phyloP scores from a whole-genome alignment of 78 protist species.

The Planoprotostelium fungivorum region DNA sequence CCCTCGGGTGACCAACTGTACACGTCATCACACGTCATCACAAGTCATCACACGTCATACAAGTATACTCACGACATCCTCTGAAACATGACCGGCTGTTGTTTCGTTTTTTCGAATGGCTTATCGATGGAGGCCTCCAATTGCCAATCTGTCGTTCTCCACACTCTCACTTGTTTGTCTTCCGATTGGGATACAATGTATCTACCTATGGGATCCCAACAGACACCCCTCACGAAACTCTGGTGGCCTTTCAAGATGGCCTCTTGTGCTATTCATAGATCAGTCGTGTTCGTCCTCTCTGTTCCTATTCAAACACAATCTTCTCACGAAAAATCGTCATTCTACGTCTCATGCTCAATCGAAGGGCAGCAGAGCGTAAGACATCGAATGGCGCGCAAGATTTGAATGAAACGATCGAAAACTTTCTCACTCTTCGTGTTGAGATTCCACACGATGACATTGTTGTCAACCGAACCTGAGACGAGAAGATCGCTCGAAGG shows the following conservation, averaged over 20 bases:
- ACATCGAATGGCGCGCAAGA: too few species aligned
- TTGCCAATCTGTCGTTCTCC: constrained; percentile 38
- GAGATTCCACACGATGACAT: constrained; percentile 57
- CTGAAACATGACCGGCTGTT: background rate
- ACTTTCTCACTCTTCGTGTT: constrained; percentile 1
- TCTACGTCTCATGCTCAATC: too few species aligned
- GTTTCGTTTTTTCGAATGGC: constrained; percentile 37
- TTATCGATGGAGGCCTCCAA: constrained; percentile 25
- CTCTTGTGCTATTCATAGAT: background rate
- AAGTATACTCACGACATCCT: constrained; percentile 20
- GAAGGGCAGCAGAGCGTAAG: too few species aligned
- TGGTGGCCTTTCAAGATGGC: constrained; percentile 31
- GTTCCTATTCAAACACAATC: too few species aligned
- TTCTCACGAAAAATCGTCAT: too few species aligned
- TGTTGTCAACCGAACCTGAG: constrained; percentile 50
- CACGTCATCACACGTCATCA: background rate
- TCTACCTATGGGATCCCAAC: constrained; percentile 69
- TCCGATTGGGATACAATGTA: constrained; percentile 54
- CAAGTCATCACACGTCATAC: background rate
- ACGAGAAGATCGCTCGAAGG: constrained; percentile 48
- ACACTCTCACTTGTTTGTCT: constrained; percentile 31
- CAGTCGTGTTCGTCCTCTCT: background rate
- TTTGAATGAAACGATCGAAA: too few species aligned
- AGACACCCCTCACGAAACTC: constrained; percentile 46
- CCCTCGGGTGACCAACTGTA: constrained; percentile 58